Percentiles rank a stretch among this genome's conserved stretches.
phyloP scores from a whole-genome alignment of 768 basidiomycete species.

The Panus rudis region DNA sequence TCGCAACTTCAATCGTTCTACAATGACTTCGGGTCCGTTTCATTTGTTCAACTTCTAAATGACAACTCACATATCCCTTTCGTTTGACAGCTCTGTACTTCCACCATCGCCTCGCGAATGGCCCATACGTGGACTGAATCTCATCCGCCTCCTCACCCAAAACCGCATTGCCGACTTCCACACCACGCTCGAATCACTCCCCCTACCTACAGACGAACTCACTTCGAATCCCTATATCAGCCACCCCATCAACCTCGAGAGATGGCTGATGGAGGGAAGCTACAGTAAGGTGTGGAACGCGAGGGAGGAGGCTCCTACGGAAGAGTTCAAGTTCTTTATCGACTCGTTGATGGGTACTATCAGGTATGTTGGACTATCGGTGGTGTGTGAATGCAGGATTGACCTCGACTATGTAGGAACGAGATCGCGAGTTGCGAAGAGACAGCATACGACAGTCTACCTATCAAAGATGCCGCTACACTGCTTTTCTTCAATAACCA shows the following conservation, averaged over 20 bases:
- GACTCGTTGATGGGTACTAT: slow-evolving; percentile 93
- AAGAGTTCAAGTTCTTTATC: slow-evolving; percentile 93
- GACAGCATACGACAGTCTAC: slow-evolving; percentile 85
- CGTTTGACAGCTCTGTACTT: slow-evolving; percentile 48
- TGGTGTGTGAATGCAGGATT: neutral
- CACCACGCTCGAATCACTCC: slow-evolving; percentile 88
- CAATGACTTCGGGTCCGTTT: slow-evolving; percentile 66
- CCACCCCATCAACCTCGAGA: slow-evolving; percentile 87
- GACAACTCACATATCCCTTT: slow-evolving; percentile 1
- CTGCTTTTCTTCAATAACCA: slow-evolving; percentile 86
- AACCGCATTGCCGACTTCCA: slow-evolving; percentile 98
- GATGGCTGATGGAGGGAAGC: slow-evolving; percentile 98
- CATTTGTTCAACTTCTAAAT: neutral
- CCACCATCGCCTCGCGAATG: slow-evolving; percentile 83
- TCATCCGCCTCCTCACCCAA: slow-evolving; percentile 90
- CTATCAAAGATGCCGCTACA: slow-evolving; percentile 82
- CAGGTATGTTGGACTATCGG: slow-evolving; percentile 43
- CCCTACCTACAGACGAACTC: slow-evolving; percentile 59
- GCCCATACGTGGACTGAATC: slow-evolving; percentile 85
- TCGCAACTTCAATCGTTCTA: slow-evolving; percentile 88
- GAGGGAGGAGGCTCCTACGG: slow-evolving; percentile 83
- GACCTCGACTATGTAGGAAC: slow-evolving; percentile 43
- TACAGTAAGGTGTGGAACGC: slow-evolving; percentile 98
- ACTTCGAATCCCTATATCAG: slow-evolving; percentile 65
- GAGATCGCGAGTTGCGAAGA: slow-evolving; percentile 98